Evolutionary conservation across 352 stramenopile species (phyloP).

Genomic region (Phytopythium kandeliae): DNA sequence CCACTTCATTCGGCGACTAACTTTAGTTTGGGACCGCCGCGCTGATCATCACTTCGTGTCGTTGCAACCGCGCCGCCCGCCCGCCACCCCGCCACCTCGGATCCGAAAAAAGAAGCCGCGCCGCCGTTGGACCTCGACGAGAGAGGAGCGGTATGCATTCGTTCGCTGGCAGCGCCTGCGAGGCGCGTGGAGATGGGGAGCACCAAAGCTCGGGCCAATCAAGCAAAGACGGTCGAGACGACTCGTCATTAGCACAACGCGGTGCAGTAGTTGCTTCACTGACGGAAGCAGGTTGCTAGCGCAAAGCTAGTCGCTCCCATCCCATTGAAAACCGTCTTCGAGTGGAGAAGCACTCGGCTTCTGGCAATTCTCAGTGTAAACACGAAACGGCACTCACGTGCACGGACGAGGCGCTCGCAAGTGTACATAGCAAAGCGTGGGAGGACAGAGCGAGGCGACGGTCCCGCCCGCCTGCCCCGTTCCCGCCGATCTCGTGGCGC

Average conservation of each 20-base stretch:
- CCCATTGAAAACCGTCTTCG: too few relatives aligned
- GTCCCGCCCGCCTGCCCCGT: too few relatives aligned
- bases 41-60: neutral
- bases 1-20: neutral
- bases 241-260: neutral
- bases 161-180: neutral
- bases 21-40: neutral
- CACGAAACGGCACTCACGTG: neutral
- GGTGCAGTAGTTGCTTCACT: too few relatives aligned
- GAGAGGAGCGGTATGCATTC: neutral
- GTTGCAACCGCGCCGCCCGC: too few relatives aligned
- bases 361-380: too few relatives aligned
- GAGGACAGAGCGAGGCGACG: neutral
- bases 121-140: neutral
- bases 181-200: neutral
- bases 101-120: neutral
- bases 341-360: too few relatives aligned
- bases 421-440: constrained; percentile 1
- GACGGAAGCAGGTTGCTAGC: too few relatives aligned
- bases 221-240: too few relatives aligned
- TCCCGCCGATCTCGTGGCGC: neutral
- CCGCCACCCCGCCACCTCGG: neutral
- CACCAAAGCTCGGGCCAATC: too few relatives aligned
- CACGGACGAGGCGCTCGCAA: neutral
- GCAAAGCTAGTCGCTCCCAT: too few relatives aligned